A percentile compares a stretch with the other conserved stretches of the same genome.
Conservation (phyloP, 352 stramenopile genomes). For the Pythium dissimile region DNA sequence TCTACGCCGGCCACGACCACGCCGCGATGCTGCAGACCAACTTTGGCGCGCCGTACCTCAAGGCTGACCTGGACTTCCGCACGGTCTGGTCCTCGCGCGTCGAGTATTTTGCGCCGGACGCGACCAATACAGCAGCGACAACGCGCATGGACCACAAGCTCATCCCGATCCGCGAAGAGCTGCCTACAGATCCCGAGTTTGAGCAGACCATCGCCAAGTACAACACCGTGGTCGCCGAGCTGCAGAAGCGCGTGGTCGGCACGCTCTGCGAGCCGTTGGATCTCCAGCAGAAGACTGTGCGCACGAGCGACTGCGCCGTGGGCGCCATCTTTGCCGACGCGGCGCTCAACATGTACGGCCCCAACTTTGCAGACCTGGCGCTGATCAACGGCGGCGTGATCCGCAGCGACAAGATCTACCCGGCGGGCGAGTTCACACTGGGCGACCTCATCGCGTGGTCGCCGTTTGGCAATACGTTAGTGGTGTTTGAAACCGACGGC, state of each 20-base stretch:
- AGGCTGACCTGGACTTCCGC: conserved; percentile 28
- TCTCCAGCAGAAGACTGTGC: conserved; percentile 14
- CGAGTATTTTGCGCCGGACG: conserved; percentile 18
- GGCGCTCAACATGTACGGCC: conserved; percentile 10
- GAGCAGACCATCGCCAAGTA: conserved; percentile 20
- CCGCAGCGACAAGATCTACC: conserved; percentile 26
- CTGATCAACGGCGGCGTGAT: conserved; percentile 27
- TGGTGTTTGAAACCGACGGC: conserved; percentile 20
- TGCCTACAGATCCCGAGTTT: conserved; percentile 20
- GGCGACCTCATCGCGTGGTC: conserved; percentile 30
- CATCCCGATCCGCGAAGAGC: conserved; percentile 9
- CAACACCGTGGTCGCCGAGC: conserved; percentile 4
- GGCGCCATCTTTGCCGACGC: conserved; percentile 23
- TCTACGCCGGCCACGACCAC: conserved; percentile 32
- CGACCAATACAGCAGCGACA: not conserved
- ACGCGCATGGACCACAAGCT: conserved; percentile 22
- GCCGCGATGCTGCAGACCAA: conserved; percentile 25
- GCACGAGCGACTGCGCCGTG: conserved; percentile 11
- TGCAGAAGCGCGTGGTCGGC: conserved; percentile 15
- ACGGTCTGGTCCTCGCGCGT: conserved; percentile 25
- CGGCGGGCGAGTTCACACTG: conserved; percentile 20
- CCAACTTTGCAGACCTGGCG: conserved; percentile 9
- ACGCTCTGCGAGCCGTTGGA: conserved; percentile 19
- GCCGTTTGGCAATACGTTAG: conserved; percentile 27
- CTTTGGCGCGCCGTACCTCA: conserved; percentile 27